Evolutionary conservation across 768 basidiomycete genomes (phyloP), one percentile per base, ranked within the genome.

Genomic region (Lactifluus subvellereus): DNA sequence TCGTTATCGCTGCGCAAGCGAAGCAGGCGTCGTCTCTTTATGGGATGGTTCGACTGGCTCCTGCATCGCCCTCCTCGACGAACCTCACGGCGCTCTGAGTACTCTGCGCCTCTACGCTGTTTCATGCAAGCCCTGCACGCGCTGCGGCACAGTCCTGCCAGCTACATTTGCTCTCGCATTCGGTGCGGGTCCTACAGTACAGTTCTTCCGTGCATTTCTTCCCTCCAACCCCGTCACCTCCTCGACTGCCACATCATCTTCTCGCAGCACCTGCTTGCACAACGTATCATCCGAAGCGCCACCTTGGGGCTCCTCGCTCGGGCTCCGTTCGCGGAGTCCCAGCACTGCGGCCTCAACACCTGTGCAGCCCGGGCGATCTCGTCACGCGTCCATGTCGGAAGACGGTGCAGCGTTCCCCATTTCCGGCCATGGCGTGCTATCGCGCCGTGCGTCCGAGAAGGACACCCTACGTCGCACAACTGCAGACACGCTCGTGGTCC

Each of bases 381-480:
- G 82, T 51, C 77, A 82, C 59, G 69, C 83, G 16, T 80, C 82
- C 4, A 75, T 76, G 20, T 70, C 82, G 30, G 72, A 75, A 30
- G 84, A 86, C 57, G 71, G 78, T 0, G 74, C 81, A 6, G 76
- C 82, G 9, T 94, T 91, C 71, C 91, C 91, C 11, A 81, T 94
- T 27, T 92, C 88, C 6, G 89, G 80, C 2, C 91, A 91, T 69
- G 92, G 88, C 20, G 80, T 87, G 43, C 84, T 91, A 71, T 85
- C 88, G 30, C 81, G 89, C 51, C 79, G 89, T 54, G 79, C 80
- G 22, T 88, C 87, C 3, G 90, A 91, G 70, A 89, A 87, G 72
- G 84, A 86, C 42, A 68, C 72, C 6, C 71, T 76, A 4, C 79
- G 84, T 30, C 81, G 84, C 54, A 76, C 77, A 11, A 75, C 77